These are phyloP conservation scores for Penicillium paxilli DNA, from an alignment of 495 filamentous ascomycete genomes.

Conservation along the genomic window DNA sequence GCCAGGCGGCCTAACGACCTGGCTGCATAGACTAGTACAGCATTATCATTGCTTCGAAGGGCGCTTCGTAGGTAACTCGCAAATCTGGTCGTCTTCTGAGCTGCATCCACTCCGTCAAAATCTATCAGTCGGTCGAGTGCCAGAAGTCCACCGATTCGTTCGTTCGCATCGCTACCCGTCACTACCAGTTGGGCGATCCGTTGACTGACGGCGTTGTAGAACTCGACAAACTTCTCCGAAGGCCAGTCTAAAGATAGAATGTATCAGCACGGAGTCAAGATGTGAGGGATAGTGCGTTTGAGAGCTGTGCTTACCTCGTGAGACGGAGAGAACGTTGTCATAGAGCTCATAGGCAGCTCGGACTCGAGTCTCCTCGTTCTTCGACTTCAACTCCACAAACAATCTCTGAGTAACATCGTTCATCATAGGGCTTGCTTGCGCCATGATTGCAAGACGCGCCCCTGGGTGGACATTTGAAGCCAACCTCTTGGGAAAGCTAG, in stretches of 20 bases:
- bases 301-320: slow-evolving; percentile 38
- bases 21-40: slow-evolving; percentile 83
- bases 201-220: slow-evolving; percentile 76
- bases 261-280: slow-evolving; percentile 8
- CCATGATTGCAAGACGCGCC: slow-evolving; percentile 47
- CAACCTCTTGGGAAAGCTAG: slow-evolving; percentile 36
- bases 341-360: slow-evolving; percentile 56
- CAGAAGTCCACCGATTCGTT: slow-evolving; percentile 86
- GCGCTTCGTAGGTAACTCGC: slow-evolving; percentile 85
- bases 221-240: slow-evolving; percentile 72
- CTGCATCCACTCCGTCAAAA: slow-evolving; percentile 92
- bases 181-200: slow-evolving; percentile 72
- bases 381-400: slow-evolving; percentile 53
- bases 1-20: slow-evolving; percentile 86
- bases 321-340: slow-evolving; percentile 49
- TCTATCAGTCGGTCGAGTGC: slow-evolving; percentile 91
- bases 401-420: slow-evolving; percentile 48
- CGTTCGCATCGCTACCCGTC: slow-evolving; percentile 79
- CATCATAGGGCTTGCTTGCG: slow-evolving; percentile 49
- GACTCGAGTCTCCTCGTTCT: slow-evolving; percentile 51
- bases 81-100: slow-evolving; percentile 91
- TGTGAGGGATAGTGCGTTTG: background rate
- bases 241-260: slow-evolving; percentile 60
- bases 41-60: slow-evolving; percentile 82
- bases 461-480: slow-evolving; percentile 48